Percentiles rank a stretch among this genome's conserved stretches.
Evolutionary conservation across 768 basidiomycete genomes (phyloP).

Genomic region (Kwoniella bestiolae): DNA sequence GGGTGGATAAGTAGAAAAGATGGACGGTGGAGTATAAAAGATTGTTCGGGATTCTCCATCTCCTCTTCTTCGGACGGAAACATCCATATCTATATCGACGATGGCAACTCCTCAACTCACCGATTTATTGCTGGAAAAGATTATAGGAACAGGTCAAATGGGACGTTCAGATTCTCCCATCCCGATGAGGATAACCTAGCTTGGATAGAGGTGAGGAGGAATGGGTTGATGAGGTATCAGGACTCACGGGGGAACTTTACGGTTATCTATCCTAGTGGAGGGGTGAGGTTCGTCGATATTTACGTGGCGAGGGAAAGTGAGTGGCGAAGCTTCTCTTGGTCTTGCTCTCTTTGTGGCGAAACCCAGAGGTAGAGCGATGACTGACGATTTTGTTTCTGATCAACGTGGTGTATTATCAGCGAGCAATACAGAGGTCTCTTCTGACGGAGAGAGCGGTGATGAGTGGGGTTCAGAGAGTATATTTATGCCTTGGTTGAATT

Average conservation of each 20-base stretch:
- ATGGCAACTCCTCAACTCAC: neutral
- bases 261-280: neutral
- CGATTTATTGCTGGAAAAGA: neutral
- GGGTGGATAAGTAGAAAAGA: neutral
- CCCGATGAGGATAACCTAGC: neutral
- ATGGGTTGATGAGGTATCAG: neutral
- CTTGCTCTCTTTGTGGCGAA: no score
- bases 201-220: neutral
- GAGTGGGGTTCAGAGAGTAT: neutral
- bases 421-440: neutral
- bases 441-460: neutral
- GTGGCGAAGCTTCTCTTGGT: neutral
- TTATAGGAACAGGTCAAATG: neutral
- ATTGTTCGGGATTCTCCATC: constrained; percentile 4
- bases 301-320: neutral
- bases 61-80: neutral
- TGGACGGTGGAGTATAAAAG: neutral
- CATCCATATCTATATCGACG: no score
- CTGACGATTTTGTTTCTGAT: neutral
- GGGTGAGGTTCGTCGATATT: neutral
- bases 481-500: neutral
- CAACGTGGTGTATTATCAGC: neutral
- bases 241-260: neutral
- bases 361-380: no score
- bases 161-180: neutral